Conservation (phyloP, 1,284 basidiomycete genomes). For the Sporisorium graminicola region DNA sequence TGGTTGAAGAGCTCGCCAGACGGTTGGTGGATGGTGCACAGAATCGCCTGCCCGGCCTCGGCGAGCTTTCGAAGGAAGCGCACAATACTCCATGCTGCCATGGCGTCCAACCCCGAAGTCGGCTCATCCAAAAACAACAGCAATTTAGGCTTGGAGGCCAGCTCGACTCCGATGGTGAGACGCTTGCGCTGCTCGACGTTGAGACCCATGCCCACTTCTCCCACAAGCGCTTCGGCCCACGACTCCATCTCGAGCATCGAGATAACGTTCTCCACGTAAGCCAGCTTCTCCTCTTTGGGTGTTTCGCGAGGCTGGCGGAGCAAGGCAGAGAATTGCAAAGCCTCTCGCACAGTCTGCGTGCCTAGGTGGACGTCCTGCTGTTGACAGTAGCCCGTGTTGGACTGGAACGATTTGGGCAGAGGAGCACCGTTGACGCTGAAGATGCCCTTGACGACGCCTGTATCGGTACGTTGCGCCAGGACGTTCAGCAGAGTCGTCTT, state of each 20-base stretch:
- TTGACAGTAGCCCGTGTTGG: conserved; percentile 57
- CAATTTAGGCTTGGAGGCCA: conserved; percentile 60
- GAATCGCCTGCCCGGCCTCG: conserved; percentile 63
- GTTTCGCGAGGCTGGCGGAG: conserved; percentile 57
- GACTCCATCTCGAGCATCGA: conserved; percentile 59
- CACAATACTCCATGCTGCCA: conserved; percentile 60
- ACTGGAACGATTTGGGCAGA: conserved; percentile 58
- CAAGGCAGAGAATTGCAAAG: conserved; percentile 59
- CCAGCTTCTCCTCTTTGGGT: conserved; percentile 52
- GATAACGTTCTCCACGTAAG: conserved; percentile 60
- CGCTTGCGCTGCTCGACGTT: conserved; percentile 64
- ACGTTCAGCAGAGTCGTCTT: conserved; percentile 65
- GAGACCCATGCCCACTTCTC: conserved; percentile 53
- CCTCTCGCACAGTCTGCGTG: conserved; percentile 57
- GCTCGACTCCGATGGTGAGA: conserved; percentile 62
- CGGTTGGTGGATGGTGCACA: conserved; percentile 71
- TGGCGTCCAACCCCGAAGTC: conserved; percentile 60
- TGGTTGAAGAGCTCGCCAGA: conserved; percentile 62
- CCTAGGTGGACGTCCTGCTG: conserved; percentile 61
- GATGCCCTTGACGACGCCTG: conserved; percentile 54
- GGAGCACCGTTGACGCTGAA: conserved; percentile 50
- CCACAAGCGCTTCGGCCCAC: conserved; percentile 61
- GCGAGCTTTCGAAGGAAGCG: conserved; percentile 69
- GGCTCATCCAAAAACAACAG: conserved; percentile 67
- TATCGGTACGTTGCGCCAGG: conserved; percentile 54